Base-by-base conservation (phyloP, 2,329 filamentous ascomycete genomes). In the Pseudogymnoascus pannorum region DNA sequence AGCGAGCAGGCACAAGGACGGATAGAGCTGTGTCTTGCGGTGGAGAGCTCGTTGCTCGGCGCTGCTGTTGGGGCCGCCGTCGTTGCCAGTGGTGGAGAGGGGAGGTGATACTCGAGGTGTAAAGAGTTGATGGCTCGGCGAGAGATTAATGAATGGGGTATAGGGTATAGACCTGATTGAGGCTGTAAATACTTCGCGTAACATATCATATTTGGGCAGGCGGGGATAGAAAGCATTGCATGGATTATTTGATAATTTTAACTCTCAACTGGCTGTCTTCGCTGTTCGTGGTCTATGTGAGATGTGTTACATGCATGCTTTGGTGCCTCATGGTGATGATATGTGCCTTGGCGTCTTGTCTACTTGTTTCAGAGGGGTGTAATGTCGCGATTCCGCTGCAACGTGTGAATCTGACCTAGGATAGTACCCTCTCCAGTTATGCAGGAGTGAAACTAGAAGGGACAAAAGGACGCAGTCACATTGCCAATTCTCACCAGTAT, bases 41-140 rank as follows among this genome's bases (percentile, higher is more conserved):
- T 85, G 61, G 89, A 92, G 74, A 91, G 88, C 68, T 89, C 88
- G 1, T 79, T 92, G 60, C 81, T 88, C 44, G 89, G 89, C 2
- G 89, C 89, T 3, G 89, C 88, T 1, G 87, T 92, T 12, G 87
- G 88, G 1, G 78, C 87, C 51, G 83, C 84, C 16, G 51, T 57
- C 33, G 51, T 57, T 31, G 51, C 51, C 8, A 16, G 26, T 31
- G 51, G 26, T 8, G 51, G 51, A 12, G 51, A 18, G 51, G 40
- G 40, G 40, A 24, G 40, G 40, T 14, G 40, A 24, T 44, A 5
- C 9, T n/a, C 18, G 18, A 6, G 38, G 8, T 44, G 40, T 44
- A 44, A 8, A 44, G 18, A 44, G 40, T 24, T 2, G 20, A 24
- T 44, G 18, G 11, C 8, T 22, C 14, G 18, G 9, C 18, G 36